These are phyloP conservation scores for Umbelopsis sp. DNA, from an alignment of 192 early-diverging fungal species.

Conservation along the genomic window DNA sequence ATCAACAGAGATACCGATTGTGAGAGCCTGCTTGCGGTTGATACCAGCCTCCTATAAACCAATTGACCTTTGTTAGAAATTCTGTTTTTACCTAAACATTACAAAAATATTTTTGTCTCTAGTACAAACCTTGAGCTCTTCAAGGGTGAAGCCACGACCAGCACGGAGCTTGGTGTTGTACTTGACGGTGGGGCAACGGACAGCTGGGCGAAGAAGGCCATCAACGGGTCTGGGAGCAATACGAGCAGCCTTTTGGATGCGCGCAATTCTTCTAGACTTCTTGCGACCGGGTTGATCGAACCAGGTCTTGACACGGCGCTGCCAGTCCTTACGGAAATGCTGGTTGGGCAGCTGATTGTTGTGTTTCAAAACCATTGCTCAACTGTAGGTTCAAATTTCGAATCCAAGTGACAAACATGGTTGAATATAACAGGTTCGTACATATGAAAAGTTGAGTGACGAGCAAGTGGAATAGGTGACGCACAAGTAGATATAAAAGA, in stretches of 20 bases:
- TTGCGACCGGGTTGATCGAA: constrained; percentile 98
- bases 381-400: background rate
- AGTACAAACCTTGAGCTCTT: constrained; percentile 89
- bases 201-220: constrained; percentile 93
- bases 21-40: constrained; percentile 88
- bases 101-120: constrained; percentile 86
- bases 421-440: too few species aligned
- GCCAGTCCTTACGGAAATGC: constrained; percentile 99
- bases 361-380: constrained; percentile 73
- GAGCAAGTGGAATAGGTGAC: too few species aligned
- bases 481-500: too few species aligned
- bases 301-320: constrained; percentile 95
- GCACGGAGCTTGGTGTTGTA: constrained; percentile 98
- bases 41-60: constrained; percentile 82
- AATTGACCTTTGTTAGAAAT: background rate
- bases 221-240: constrained; percentile 97
- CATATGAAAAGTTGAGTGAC: too few species aligned
- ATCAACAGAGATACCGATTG: constrained; percentile 97
- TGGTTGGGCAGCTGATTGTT: constrained; percentile 94
- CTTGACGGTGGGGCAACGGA: constrained; percentile 94
- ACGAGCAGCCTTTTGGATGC: constrained; percentile 93
- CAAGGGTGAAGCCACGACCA: constrained; percentile 97
- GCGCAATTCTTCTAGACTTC: constrained; percentile 84
- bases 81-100: background rate
- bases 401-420: too few species aligned